Base-by-base conservation (phyloP, 2,329 filamentous ascomycete species). In the Arthrinium phaeospermum region DNA sequence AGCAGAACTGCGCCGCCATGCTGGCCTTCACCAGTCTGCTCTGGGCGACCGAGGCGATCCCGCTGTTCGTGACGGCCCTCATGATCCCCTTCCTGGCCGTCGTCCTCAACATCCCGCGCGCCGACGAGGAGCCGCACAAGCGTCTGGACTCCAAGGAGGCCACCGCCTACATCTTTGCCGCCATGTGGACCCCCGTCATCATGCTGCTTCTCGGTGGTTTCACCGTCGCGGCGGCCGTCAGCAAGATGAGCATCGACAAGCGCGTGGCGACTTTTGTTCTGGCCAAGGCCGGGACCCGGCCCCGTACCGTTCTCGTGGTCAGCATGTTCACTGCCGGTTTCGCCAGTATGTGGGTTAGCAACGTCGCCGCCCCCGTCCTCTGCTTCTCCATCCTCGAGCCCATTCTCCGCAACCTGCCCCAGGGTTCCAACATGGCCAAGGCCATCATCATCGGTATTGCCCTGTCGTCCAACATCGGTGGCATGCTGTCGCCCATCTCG, bases 141-240 rank as follows among this genome's bases (percentile, higher is more conserved):
- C 90, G 96, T 30, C 87, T 99, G 8, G 88, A 89, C n/a, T 90
- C 95, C 3, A 95, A 95, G 80, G 88, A 91, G 61, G 95, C 96
- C 0, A 94, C 96, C 0, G 87, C 89, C 41, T 96, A 93, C 78
- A 93, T 98, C 72, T 98, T 99, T 78, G 88, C 94, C 5, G 92
- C 96, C 37, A 99, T 99, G 96, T 99, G 96, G 96, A 98, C 96
- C 4, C 96, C 96, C 0, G 96, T 99, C 71, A 99, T 99, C 77
- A 98, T 99, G 96, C 90, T 99, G 22, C 87, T 99, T 30, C 91
- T 99, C 0, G 96, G 96, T 76, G 96, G 96, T 45, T 99, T 99
- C 80, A 98, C 96, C 2, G 92, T 99, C 71, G 96, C 96, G 13
- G 96, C 96, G 0, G 97, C 96, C 0, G 84, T 99, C 71, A 98